A percentile compares a stretch with the other conserved stretches of the same genome.
phyloP scores from a whole-genome alignment of 2,329 filamentous ascomycete genomes.

The Hypomyces perniciosus region DNA sequence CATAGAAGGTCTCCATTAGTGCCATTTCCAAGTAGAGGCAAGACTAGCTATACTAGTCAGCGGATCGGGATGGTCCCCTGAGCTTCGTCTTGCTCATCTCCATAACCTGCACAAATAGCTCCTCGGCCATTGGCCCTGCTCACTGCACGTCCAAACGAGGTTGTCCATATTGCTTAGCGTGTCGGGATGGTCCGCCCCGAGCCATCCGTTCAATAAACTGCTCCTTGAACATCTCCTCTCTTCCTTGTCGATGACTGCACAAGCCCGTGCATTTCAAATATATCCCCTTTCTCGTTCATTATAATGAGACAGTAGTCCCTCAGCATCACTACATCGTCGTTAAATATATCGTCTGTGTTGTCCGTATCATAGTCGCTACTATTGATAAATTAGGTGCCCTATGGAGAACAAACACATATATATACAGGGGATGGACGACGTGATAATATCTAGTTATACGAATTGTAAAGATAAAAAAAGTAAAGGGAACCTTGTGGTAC shows the following conservation, averaged over 20 bases:
- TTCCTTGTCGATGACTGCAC: slow-evolving; percentile 10
- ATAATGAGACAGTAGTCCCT: neutral
- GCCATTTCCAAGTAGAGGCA: too few relatives aligned
- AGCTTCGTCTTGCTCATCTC: neutral
- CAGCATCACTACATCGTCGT: slow-evolving; percentile 1
- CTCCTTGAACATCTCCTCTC: slow-evolving; percentile 4
- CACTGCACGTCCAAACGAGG: neutral
- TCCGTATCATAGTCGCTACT: neutral
- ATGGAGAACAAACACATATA: too few relatives aligned
- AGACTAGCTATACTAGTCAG: neutral
- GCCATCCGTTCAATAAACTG: neutral
- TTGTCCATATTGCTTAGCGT: neutral
- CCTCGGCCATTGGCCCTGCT: neutral
- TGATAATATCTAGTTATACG: too few relatives aligned
- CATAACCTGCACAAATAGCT: neutral
- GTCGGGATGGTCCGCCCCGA: neutral
- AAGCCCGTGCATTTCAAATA: slow-evolving; percentile 15
- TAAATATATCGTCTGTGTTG: neutral
- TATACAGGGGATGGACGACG: too few relatives aligned
- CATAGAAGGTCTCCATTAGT: too few relatives aligned
- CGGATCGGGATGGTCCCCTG: neutral
- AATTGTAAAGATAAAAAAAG: too few relatives aligned
- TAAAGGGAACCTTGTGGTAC: too few relatives aligned
- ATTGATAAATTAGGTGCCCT: too few relatives aligned
- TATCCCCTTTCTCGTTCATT: neutral